Evolutionary conservation across 2,329 filamentous ascomycete species (phyloP).

Genomic region (Immersiporthe knoxdaviesiana): DNA sequence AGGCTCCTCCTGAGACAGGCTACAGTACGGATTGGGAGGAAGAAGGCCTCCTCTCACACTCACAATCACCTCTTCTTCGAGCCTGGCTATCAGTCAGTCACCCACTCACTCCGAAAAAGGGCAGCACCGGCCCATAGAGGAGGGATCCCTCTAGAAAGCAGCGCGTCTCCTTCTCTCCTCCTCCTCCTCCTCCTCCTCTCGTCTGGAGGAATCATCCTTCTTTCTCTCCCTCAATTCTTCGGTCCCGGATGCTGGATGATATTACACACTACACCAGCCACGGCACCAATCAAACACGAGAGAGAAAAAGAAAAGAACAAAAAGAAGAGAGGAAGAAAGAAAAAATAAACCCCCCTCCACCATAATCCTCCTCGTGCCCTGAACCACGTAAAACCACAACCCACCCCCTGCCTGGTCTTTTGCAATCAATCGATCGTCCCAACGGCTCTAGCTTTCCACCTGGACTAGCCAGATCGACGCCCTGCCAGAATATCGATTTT

Average conservation of each 20-base stretch:
- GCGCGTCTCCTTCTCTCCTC: too few species aligned
- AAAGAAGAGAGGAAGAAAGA: neutral
- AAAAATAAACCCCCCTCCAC: neutral
- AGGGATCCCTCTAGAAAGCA: too few species aligned
- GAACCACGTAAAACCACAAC: neutral
- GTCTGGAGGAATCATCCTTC: slow-evolving; percentile 2
- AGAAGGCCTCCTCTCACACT: neutral
- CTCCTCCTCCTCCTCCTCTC: neutral
- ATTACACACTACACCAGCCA: slow-evolving; percentile 14
- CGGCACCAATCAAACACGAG: neutral
- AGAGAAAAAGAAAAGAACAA: neutral
- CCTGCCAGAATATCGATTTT: slow-evolving; percentile 5
- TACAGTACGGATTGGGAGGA: neutral
- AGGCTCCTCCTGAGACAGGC: neutral
- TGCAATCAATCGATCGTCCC: neutral
- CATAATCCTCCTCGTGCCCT: neutral
- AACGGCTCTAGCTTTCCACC: slow-evolving; percentile 12
- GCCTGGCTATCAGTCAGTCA: neutral
- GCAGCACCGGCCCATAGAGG: too few species aligned
- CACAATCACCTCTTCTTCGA: neutral
- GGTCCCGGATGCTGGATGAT: slow-evolving; percentile 24
- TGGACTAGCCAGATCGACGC: slow-evolving; percentile 11
- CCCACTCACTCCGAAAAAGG: neutral
- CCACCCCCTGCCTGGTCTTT: neutral
- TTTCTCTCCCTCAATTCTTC: neutral